Conservation (phyloP, 2,329 filamentous ascomycete genomes). For the Fusarium tricinctum region DNA sequence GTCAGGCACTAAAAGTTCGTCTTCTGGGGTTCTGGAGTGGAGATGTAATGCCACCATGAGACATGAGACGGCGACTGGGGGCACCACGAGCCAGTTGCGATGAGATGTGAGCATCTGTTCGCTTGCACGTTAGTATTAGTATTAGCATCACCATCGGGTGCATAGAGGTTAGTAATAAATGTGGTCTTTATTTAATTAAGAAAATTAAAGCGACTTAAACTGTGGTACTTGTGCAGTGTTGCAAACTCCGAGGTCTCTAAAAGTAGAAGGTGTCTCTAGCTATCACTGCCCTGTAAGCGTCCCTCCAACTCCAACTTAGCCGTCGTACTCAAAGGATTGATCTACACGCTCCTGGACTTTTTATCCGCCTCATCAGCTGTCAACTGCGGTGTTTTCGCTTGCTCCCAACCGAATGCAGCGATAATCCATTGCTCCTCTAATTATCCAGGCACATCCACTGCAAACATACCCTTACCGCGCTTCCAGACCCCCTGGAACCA, state of each 20-base stretch:
- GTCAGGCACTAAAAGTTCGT: slow-evolving; percentile 35
- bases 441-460: background rate
- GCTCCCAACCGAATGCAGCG: slow-evolving; percentile 10
- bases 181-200: slow-evolving; percentile 6
- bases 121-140: background rate
- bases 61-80: slow-evolving; percentile 9
- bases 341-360: slow-evolving; percentile 2
- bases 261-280: slow-evolving; percentile 29
- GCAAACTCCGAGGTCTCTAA: background rate
- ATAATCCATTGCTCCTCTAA: slow-evolving; percentile 15
- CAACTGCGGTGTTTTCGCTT: slow-evolving; percentile 30
- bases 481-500: slow-evolving; percentile 33
- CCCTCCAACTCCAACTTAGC: slow-evolving; percentile 6
- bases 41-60: slow-evolving; percentile 19
- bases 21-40: slow-evolving; percentile 35
- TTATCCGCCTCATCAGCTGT: slow-evolving; percentile 13
- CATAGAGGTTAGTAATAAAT: slow-evolving; percentile 2
- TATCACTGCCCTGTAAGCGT: background rate
- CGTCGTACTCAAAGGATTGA: background rate
- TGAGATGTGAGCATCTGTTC: too few species aligned
- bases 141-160: background rate
- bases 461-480: slow-evolving; percentile 28
- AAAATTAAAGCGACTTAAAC: background rate
- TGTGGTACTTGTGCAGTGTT: background rate
- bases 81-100: too few species aligned